Evolutionary conservation across 2,329 filamentous ascomycete genomes (phyloP).

Genomic region (Fusarium graminum): DNA sequence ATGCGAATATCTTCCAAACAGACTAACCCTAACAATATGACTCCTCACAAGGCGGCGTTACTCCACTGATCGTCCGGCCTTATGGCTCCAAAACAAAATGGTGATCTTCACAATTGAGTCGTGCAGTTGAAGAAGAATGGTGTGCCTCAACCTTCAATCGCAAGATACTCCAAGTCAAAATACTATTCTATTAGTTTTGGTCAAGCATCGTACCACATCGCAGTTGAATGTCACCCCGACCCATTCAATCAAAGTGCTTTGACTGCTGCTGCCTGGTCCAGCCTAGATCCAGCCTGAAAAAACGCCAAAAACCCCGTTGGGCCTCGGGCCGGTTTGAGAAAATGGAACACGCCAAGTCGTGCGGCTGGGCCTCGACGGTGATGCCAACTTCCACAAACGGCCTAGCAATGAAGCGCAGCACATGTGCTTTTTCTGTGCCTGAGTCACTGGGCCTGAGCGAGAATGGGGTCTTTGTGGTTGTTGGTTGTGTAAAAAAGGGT

Average conservation of each 20-base stretch:
- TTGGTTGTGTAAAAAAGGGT: background rate
- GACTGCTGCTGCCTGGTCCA: background rate
- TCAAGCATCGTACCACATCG: background rate
- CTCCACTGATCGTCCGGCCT: slow-evolving; percentile 21
- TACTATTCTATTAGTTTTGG: background rate
- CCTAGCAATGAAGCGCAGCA: slow-evolving; percentile 6
- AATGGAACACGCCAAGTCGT: slow-evolving; percentile 13
- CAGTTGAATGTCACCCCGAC: background rate
- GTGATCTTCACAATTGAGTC: background rate
- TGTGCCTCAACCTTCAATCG: too few species aligned
- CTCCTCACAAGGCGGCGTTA: background rate
- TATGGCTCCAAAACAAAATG: background rate
- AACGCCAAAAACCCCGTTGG: background rate
- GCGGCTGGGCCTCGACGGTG: slow-evolving; percentile 7
- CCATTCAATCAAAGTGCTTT: background rate
- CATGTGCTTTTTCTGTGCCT: background rate
- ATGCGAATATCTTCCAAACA: background rate
- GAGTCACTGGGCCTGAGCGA: slow-evolving; percentile 5
- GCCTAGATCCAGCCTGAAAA: background rate
- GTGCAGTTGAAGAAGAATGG: too few species aligned
- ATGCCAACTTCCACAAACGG: slow-evolving; percentile 18
- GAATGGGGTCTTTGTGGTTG: slow-evolving; percentile 11
- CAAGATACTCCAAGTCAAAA: too few species aligned
- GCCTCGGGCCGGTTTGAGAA: slow-evolving; percentile 4
- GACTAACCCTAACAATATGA: slow-evolving; percentile 3